Evolutionary conservation across 2,329 filamentous ascomycete species (phyloP).

Genomic region (Scopulariopsis brevicaulis): DNA sequence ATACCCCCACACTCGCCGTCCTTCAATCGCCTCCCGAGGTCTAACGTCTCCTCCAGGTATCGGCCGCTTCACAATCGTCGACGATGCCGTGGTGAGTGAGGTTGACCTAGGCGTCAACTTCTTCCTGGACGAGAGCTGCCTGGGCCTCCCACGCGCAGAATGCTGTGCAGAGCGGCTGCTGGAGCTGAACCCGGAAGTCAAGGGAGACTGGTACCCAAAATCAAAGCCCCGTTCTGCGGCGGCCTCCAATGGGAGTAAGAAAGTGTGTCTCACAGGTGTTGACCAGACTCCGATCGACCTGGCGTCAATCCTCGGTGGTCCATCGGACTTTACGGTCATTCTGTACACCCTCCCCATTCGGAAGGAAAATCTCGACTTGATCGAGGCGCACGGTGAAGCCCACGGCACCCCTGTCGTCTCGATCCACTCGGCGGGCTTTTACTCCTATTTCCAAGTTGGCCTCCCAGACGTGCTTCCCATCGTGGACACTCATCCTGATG

Average conservation of each 20-base stretch:
- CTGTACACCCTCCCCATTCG: slow-evolving; percentile 40
- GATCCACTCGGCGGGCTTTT: slow-evolving; percentile 84
- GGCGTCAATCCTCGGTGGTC: slow-evolving; percentile 25
- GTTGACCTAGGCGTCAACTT: slow-evolving; percentile 92
- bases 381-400: slow-evolving; percentile 35
- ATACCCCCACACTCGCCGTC: neutral
- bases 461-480: slow-evolving; percentile 77
- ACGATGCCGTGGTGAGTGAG: slow-evolving; percentile 65
- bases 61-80: slow-evolving; percentile 83
- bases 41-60: slow-evolving; percentile 42
- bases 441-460: slow-evolving; percentile 73
- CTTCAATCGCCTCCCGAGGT: neutral
- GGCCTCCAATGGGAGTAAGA: slow-evolving; percentile 1
- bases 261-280: slow-evolving; percentile 1
- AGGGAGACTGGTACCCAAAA: slow-evolving; percentile 57
- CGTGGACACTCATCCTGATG: slow-evolving; percentile 90
- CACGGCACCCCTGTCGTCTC: slow-evolving; percentile 66
- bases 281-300: slow-evolving; percentile 19
- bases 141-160: slow-evolving; percentile 70
- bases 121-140: slow-evolving; percentile 71
- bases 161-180: slow-evolving; percentile 65
- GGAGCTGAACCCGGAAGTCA: slow-evolving; percentile 88
- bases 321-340: slow-evolving; percentile 37
- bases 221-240: slow-evolving; percentile 20
- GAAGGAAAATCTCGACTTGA: slow-evolving; percentile 26